Evolutionary conservation across 306 rosid species (phyloP).

Genomic region (Prunus persica): Prunus_persica_NCBIv2 NC_034009.1:34159001-34159500

Average conservation of each 20-base stretch:
- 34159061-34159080: background rate
- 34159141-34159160: constrained; percentile 10
- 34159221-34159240: background rate
- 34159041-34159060: constrained; percentile 15
- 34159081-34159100: background rate
- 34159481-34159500: background rate
- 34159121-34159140: constrained; percentile 4
- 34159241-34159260: too few relatives aligned
- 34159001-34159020: background rate
- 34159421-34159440: background rate
- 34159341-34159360: too few relatives aligned
- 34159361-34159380: too few relatives aligned
- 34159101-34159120: constrained; percentile 4
- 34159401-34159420: background rate
- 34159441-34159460: background rate
- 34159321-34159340: too few relatives aligned
- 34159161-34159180: background rate
- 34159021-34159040: constrained; percentile 9
- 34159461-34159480: background rate
- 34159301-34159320: too few relatives aligned
- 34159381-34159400: too few relatives aligned
- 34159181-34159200: background rate
- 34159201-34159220: background rate
- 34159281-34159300: too few relatives aligned
- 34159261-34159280: too few relatives aligned